Percentiles rank a stretch among this genome's conserved stretches.
Conservation (phyloP, 1,284 basidiomycete genomes). For the Rugosomyces carneus region DNA sequence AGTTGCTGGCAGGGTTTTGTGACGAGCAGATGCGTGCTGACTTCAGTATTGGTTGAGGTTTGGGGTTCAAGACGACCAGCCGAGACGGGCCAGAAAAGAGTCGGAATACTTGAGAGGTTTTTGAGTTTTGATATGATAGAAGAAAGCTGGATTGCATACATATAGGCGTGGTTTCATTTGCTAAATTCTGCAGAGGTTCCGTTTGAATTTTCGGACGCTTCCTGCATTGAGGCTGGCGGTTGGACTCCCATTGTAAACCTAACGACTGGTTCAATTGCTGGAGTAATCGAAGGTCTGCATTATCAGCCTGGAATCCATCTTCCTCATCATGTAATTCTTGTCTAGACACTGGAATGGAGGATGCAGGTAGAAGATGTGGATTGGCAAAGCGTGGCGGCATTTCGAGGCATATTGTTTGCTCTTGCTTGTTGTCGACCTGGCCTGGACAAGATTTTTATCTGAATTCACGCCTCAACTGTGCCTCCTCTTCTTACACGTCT, state of each 20-base stretch:
- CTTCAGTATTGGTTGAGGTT: constrained; percentile 31
- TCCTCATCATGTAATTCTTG: constrained; percentile 18
- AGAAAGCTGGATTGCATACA: constrained; percentile 12
- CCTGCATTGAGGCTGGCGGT: constrained; percentile 5
- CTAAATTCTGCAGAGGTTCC: background rate
- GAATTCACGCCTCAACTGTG: no score
- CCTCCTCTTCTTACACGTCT: no score
- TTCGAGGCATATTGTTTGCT: background rate
- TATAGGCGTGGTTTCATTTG: constrained; percentile 13
- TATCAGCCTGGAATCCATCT: background rate
- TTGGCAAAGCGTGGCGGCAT: constrained; percentile 27
- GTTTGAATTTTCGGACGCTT: constrained; percentile 18
- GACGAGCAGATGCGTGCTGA: constrained; percentile 17
- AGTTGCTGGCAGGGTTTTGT: background rate
- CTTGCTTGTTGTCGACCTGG: no score
- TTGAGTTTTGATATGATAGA: background rate
- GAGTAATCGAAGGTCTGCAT: constrained; percentile 8
- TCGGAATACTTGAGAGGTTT: constrained; percentile 34
- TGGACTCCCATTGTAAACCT: constrained; percentile 10
- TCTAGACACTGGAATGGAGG: constrained; percentile 18
- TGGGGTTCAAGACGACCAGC: constrained; percentile 33
- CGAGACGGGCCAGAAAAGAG: constrained; percentile 36
- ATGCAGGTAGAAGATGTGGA: constrained; percentile 23
- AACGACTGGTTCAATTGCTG: constrained; percentile 18
- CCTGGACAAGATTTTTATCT: no score